Evolutionary conservation across 192 early-diverging fungal genomes (phyloP), one percentile per base, ranked within the genome.

Genomic region (Fimicolochytrium jonesii): DNA sequence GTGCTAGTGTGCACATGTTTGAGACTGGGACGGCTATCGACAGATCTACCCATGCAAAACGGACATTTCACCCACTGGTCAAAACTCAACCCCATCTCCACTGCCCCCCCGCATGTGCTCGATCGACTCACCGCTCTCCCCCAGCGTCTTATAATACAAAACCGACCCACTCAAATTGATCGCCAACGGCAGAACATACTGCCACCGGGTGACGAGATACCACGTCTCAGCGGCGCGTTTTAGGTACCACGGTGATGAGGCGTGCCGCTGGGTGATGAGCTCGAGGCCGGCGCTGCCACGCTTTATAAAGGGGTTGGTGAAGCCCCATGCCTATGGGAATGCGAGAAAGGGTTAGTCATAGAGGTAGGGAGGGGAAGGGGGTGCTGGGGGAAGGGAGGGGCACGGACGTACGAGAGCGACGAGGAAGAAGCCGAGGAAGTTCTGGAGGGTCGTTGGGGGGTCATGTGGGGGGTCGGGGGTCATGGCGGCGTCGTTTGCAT

Each of bases 261-360:
- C 11, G 57, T 75, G 47, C 29, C 35, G 33, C 20, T 51, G 36
- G n/a, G 67, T 82, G 39, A 97, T 79, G 7, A 66, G 50, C 37
- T 93, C 90, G n/a, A 98, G 70, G 9, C 92, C 95, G 29, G 61
- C 61, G 48, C 86, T 90, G 11, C 92, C 95, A 22, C 76, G 73
- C 72, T 94, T 95, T 62, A 98, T 92, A 64, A 98, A 93, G 1
- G 94, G 94, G 64, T 98, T 98, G 6, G 95, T 96, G 55, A 87
- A 87, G 15, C 95, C 95, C 95, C 95, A 98, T 36, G 53, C 53
- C 53, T 55, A 4, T 30, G 30, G 6, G 15, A 37, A n/a, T 6
- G 2, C 33, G 18, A 9, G 13, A 18, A 55, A 15, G 32, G 6
- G 33, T 7, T 6, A 55, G 9, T 36, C 32, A n/a, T 6, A 13